Base-by-base conservation (phyloP, 2,329 filamentous ascomycete species). In the Ophiognomonia clavigignenti-juglandacearum region DNA sequence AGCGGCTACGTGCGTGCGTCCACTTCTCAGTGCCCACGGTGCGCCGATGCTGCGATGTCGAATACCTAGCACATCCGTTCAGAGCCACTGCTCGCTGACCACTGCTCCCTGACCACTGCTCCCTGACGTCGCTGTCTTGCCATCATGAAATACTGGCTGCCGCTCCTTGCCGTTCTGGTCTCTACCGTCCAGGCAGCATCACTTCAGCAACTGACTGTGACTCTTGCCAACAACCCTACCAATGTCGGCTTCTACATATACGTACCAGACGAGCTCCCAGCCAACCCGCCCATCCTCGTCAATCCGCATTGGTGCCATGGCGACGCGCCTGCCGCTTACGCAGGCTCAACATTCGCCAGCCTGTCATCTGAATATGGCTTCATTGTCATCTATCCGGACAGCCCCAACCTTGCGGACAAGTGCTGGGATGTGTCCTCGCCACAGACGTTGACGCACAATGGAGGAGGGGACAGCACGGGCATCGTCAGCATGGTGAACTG, bases 371-470 rank as follows among this genome's bases (percentile, higher is more conserved):
- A 66, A 38, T 67, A 79, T 45, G 78, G 76, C 34, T 80, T 75
- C 63, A 74, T 82, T 47, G 59, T 62, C 44, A 68, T 70, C 55
- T 71, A 69, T 53, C 68, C 68, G 2, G 61, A 61, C 51, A 63
- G 53, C 39, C 65, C 64, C 16, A 65, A 64, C 51, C 56, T 53
- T n/a, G 63, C 58, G 13, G 67, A 69, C 53, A 66, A 64, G 54
- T 82, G 79, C 63, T 82, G 78, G 78, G 79, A 82, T 48, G 75
- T 82, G 2, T 75, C 74, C 5, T 78, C 72, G 9, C 60, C 63
- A 27, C 61, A 68, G 9, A 70, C 72, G 0, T 64, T 78, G 2
- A 65, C 66, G 3, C 74, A 78, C 56, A 64, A 73, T 43, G 73
- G 65, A 22, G 74, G 75, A 19, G 72, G 74, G 20, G 74, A 78